A percentile compares a stretch with the other conserved stretches of the same genome.
Conservation (phyloP, 352 stramenopile genomes). For the Phytophthora hibernalis region DNA sequence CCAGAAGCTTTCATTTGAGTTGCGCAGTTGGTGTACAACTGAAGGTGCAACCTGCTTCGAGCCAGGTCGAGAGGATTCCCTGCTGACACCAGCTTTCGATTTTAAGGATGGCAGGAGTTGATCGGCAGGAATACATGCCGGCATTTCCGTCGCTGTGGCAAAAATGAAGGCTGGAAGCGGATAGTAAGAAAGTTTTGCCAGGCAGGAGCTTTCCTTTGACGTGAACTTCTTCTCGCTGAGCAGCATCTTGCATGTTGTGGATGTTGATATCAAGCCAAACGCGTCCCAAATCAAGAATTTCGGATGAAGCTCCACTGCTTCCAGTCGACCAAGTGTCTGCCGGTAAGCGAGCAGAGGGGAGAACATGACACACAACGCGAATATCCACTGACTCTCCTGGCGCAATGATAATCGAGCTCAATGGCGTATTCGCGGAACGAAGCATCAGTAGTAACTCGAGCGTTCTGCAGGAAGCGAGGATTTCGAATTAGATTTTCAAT, state of each 20-base stretch:
- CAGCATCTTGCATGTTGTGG: constrained; percentile 65
- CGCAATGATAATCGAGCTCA: constrained; percentile 68
- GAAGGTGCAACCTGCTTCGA: constrained; percentile 31
- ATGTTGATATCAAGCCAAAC: constrained; percentile 76
- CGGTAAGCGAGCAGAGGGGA: constrained; percentile 67
- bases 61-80: constrained; percentile 42
- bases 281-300: constrained; percentile 69
- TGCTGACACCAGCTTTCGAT: constrained; percentile 46
- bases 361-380: constrained; percentile 79
- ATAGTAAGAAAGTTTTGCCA: constrained; percentile 86
- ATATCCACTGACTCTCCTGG: constrained; percentile 88
- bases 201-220: constrained; percentile 80
- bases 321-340: constrained; percentile 48
- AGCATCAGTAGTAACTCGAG: constrained; percentile 81
- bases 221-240: constrained; percentile 70
- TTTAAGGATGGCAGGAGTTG: constrained; percentile 52
- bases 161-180: constrained; percentile 84
- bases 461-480: constrained; percentile 43
- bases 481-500: constrained; percentile 13
- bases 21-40: constrained; percentile 72
- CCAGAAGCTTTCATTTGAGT: constrained; percentile 78
- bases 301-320: constrained; percentile 42
- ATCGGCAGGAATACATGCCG: constrained; percentile 52
- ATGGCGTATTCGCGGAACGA: constrained; percentile 80
- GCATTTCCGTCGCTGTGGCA: constrained; percentile 64